Conservation (phyloP, 345 rosid genomes). For the Psidium friedrichsthalianum region DNA sequence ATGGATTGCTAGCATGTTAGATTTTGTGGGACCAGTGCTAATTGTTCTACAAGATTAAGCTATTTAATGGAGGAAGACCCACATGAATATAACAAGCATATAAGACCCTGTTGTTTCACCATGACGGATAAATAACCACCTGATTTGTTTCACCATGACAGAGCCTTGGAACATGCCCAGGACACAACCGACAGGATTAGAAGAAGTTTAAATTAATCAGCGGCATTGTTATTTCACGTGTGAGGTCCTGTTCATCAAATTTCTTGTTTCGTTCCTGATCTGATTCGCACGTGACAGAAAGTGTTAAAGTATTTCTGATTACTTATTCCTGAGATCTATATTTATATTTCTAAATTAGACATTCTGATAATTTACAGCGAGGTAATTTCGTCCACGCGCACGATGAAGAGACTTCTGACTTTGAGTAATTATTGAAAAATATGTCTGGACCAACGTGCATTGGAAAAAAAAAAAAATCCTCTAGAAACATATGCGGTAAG, state of each 20-base stretch:
- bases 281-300: neutral
- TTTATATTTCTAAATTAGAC: accelerated
- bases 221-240: too few relatives aligned
- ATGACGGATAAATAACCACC: too few relatives aligned
- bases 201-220: neutral
- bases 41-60: too few relatives aligned
- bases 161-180: too few relatives aligned
- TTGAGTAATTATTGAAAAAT: neutral
- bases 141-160: too few relatives aligned
- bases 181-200: neutral
- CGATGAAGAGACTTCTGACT: neutral
- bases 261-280: neutral
- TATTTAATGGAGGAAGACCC: too few relatives aligned
- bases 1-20: too few relatives aligned
- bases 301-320: neutral
- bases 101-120: too few relatives aligned
- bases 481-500: neutral
- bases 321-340: neutral
- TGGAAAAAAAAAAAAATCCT: neutral
- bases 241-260: too few relatives aligned
- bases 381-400: neutral
- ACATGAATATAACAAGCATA: too few relatives aligned
- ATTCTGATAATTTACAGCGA: accelerated
- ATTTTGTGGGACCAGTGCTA: too few relatives aligned
- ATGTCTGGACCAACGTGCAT: neutral